Evolutionary conservation across 306 rosid species (phyloP).

Genomic region (Oxytropis ochrocephala): DNA sequence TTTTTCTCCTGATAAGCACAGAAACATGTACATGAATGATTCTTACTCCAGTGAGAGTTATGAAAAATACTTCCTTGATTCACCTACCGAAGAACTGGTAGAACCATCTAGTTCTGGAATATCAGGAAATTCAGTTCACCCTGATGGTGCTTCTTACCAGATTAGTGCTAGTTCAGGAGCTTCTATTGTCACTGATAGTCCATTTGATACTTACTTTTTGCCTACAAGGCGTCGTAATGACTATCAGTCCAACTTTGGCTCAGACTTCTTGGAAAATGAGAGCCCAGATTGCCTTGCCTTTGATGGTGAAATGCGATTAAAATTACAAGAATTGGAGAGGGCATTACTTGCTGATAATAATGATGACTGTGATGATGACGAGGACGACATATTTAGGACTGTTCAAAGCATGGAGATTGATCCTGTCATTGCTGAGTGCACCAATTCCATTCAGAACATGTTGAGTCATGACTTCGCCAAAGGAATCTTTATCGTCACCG

Average conservation of each 20-base stretch:
- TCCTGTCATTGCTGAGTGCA: conserved; percentile 42
- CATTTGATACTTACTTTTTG: conserved; percentile 31
- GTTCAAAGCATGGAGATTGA: conserved; percentile 80
- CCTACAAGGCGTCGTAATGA: conserved; percentile 31
- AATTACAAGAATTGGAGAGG: conserved; percentile 84
- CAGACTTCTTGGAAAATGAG: conserved; percentile 49
- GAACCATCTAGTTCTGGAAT: conserved; percentile 53
- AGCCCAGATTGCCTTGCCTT: conserved; percentile 47
- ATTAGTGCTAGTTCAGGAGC: conserved; percentile 35
- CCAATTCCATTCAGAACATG: conserved; percentile 38
- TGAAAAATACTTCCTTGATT: conserved; percentile 74
- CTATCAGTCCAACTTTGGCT: conserved; percentile 38
- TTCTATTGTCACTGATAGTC: conserved; percentile 28
- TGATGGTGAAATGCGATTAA: conserved; percentile 67
- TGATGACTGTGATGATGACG: conserved; percentile 55
- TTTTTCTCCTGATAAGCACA: conserved; percentile 51
- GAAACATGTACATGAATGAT: conserved; percentile 41
- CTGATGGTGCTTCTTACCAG: conserved; percentile 30
- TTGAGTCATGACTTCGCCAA: conserved; percentile 66
- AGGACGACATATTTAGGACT: conserved; percentile 36
- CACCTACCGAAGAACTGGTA: conserved; percentile 52
- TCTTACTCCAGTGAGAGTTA: conserved; percentile 62
- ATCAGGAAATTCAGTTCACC: conserved; percentile 49
- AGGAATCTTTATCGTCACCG: conserved; percentile 66
- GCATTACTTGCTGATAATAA: conserved; percentile 65